A percentile compares a stretch with the other conserved stretches of the same genome.
phyloP scores from a whole-genome alignment of 2,329 filamentous ascomycete species.

The Lojkania enalia region DNA sequence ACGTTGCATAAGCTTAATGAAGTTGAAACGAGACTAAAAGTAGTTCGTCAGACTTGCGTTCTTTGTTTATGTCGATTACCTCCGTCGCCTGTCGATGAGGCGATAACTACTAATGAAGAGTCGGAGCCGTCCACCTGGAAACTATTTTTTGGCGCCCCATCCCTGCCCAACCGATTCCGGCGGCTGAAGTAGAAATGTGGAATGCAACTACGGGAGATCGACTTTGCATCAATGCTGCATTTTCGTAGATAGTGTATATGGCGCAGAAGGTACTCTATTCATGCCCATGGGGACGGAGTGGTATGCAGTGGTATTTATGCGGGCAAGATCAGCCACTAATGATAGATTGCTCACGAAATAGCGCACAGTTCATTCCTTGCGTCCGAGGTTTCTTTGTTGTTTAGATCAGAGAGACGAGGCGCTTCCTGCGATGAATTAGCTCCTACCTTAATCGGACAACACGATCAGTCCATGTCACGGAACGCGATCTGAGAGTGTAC shows the following conservation, averaged over 20 bases:
- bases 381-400: slow-evolving; percentile 8
- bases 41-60: too few relatives aligned
- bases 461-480: background rate
- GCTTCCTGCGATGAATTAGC: background rate
- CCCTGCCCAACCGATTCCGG: slow-evolving; percentile 15
- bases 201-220: slow-evolving; percentile 24
- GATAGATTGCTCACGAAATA: background rate
- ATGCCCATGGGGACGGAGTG: too few relatives aligned
- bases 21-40: too few relatives aligned
- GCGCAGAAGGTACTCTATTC: too few relatives aligned
- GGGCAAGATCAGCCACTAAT: slow-evolving; percentile 3
- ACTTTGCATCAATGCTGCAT: too few relatives aligned
- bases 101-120: too few relatives aligned
- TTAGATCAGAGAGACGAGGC: background rate
- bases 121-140: slow-evolving; percentile 5
- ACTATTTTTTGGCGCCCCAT: background rate
- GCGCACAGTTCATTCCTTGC: slow-evolving; percentile 4
- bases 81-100: too few relatives aligned
- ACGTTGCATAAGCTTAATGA: too few relatives aligned
- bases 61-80: too few relatives aligned
- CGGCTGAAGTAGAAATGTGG: slow-evolving; percentile 14
- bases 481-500: too few relatives aligned
- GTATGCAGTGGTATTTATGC: too few relatives aligned
- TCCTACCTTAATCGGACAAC: background rate
- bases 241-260: too few relatives aligned